Evolutionary conservation across 2,329 filamentous ascomycete genomes (phyloP).

Genomic region (Keithomyces neogunnii): DNA sequence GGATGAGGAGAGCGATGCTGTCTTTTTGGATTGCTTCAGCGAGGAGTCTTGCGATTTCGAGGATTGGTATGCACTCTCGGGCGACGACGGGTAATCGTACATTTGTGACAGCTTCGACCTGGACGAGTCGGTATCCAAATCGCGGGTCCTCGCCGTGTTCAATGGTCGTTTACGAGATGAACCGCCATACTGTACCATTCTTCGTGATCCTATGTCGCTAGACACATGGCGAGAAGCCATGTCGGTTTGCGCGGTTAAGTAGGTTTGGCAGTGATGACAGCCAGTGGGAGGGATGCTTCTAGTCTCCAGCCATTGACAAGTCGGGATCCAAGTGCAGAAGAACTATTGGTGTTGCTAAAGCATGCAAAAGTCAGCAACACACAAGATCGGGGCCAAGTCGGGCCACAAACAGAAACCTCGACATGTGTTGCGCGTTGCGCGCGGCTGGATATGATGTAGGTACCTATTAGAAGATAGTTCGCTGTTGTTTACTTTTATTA

Average conservation of each 20-base stretch:
- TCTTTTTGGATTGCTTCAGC: background rate
- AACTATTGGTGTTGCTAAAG: background rate
- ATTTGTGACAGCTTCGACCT: background rate
- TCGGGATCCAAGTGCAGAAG: background rate
- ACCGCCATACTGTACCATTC: background rate
- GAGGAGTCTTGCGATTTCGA: background rate
- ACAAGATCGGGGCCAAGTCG: background rate
- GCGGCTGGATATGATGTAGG: no score
- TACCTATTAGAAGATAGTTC: no score
- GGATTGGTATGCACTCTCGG: background rate
- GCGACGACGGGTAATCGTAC: background rate
- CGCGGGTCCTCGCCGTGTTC: background rate
- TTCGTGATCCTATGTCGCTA: background rate
- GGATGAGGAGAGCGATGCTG: background rate
- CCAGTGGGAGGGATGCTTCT: background rate
- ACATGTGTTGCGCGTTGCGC: background rate
- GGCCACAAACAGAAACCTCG: background rate
- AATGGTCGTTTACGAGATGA: slow-evolving; percentile 4
- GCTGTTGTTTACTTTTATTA: no score
- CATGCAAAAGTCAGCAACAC: background rate
- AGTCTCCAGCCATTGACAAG: background rate
- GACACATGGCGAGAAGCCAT: slow-evolving; percentile 4
- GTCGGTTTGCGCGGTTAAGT: background rate
- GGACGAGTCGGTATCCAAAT: background rate
- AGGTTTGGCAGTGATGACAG: background rate